Base-by-base conservation (phyloP, 1,284 basidiomycete species). In the Ceratobasidium sp. region DNA sequence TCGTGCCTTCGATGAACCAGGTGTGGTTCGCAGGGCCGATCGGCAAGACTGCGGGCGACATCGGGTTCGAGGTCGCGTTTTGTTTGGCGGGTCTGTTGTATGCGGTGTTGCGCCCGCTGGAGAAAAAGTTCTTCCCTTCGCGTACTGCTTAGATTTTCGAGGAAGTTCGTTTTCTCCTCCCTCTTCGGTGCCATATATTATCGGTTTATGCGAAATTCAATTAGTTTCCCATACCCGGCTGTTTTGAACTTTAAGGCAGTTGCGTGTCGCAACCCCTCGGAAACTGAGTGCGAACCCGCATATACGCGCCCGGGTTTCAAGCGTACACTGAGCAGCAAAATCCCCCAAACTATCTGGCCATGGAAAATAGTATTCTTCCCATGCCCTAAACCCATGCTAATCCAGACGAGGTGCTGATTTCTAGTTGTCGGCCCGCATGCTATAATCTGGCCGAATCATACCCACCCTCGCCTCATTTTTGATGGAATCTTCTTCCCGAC, bases 11-110 rank as follows among this genome's bases (percentile, higher is more conserved):
- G 77, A 92, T 92, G 87, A 81, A 86, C 73, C 90, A 92, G 80
- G 86, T 86, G 7, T 92, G 90, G 91, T 92, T 88, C 78, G 81
- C 84, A 0, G 91, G 91, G 0, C 91, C 91, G 5, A 88, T 92
- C 58, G 91, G 88, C 19, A 79, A 82, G 74, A 84, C 74, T 13
- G 85, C 90, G 14, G 91, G 91, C 0, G 91, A 92, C 80, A 87
- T 92, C 74, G 91, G 90, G 22, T 90, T 92, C 76, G 90, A 92
- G 81, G 81, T 91, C 24, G 90, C 89, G 14, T 88, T 92, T 76
- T 83, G 80, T 0, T 77, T 87, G 13, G 85, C 86, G 3, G 84
- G 80, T 5, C 19, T 91, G 19, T 80, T 88, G 43, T 92, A 92
- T 80, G 24, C 88, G 4, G 87, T 87, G 4, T 84, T 92, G 59